Conservation (phyloP, 345 rosid genomes). For the Eucalyptus curtisii region DNA sequence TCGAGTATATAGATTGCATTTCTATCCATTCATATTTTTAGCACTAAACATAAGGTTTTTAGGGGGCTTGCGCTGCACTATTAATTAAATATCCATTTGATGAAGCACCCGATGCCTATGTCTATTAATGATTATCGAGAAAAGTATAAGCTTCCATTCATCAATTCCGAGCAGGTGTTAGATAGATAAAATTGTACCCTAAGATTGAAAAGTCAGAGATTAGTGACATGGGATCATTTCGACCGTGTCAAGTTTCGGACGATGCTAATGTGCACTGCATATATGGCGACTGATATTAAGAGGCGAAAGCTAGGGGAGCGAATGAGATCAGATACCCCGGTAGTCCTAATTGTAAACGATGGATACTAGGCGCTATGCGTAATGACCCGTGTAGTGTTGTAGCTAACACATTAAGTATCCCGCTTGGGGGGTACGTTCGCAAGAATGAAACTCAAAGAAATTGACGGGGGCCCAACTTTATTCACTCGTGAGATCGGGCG, state of each 20-base stretch:
- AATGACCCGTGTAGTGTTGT: fast-evolving
- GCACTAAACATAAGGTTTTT: not conserved
- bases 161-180: not conserved
- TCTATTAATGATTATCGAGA: not conserved
- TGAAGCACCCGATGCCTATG: not conserved
- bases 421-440: fast-evolving
- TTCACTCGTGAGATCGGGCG: fast-evolving
- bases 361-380: fast-evolving
- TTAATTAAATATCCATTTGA: not conserved
- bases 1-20: not conserved
- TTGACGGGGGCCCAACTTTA: too few species aligned
- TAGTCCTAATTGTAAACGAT: fast-evolving
- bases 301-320: too few species aligned
- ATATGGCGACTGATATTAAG: fast-evolving
- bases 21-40: not conserved
- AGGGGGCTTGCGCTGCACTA: not conserved
- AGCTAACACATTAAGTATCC: fast-evolving
- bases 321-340: too few species aligned
- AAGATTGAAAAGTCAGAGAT: not conserved
- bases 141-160: not conserved
- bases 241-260: not conserved
- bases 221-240: not conserved
- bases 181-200: not conserved
- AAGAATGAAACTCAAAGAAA: too few species aligned
- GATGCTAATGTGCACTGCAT: fast-evolving